These are phyloP conservation scores for Talaromyces ruber DNA, from an alignment of 495 filamentous ascomycete genomes.

Conservation along the genomic window DNA sequence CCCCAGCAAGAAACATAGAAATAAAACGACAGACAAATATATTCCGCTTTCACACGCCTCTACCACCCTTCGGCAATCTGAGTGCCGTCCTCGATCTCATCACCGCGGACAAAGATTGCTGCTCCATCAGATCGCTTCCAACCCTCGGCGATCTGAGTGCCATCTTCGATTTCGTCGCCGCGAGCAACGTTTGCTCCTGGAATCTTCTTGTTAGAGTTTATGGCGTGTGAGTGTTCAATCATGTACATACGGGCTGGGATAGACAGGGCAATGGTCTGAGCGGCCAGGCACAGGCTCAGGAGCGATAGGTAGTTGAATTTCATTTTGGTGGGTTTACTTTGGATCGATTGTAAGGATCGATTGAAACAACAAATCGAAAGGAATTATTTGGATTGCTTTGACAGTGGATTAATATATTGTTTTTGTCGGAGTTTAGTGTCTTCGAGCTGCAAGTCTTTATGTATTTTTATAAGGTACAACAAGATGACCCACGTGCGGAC, in stretches of 20 bases:
- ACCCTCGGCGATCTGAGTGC: not conserved
- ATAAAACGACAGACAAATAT: not conserved
- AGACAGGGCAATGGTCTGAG: not conserved
- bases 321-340: not conserved
- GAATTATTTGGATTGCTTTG: not conserved
- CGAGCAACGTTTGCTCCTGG: not conserved
- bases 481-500: too few species aligned
- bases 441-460: too few species aligned
- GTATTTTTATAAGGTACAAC: too few species aligned
- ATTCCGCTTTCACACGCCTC: not conserved
- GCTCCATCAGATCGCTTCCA: not conserved
- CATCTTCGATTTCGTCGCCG: not conserved
- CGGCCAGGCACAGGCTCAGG: not conserved
- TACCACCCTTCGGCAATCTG: conserved; percentile 5
- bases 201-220: not conserved
- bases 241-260: not conserved
- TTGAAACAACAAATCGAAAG: too few species aligned
- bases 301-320: not conserved
- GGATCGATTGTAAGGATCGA: too few species aligned
- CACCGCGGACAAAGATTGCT: not conserved
- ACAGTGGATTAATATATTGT: not conserved
- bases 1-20: too few species aligned
- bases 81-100: conserved; percentile 1
- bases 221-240: not conserved
- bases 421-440: too few species aligned